A percentile compares a stretch with the other conserved stretches of the same genome.
These are phyloP conservation scores for Calonectria leucothoes DNA, from an alignment of 2,329 filamentous ascomycete species.

Conservation along the genomic window DNA sequence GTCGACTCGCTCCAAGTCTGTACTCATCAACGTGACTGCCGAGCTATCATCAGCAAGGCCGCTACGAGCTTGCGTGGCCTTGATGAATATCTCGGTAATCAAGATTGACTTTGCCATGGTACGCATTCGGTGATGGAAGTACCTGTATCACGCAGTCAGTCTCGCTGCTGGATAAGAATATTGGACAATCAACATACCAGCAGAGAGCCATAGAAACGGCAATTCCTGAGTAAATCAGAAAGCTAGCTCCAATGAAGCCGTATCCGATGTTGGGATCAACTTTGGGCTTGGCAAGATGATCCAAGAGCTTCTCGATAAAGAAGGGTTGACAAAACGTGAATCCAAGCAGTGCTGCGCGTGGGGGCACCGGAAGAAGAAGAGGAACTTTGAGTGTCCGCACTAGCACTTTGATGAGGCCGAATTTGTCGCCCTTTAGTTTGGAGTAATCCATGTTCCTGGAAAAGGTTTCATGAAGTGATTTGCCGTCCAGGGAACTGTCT, in stretches of 20 bases:
- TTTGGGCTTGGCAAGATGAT: conserved; percentile 37
- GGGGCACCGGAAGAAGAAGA: conserved; percentile 11
- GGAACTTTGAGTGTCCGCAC: not conserved
- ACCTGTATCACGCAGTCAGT: not conserved
- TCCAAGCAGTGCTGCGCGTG: conserved; percentile 18
- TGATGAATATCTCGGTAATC: conserved; percentile 43
- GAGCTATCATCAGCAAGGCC: conserved; percentile 46
- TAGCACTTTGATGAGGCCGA: conserved; percentile 1
- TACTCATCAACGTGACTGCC: conserved; percentile 57
- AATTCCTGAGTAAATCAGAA: conserved; percentile 54
- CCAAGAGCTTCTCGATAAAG: conserved; percentile 47
- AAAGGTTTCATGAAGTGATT: conserved; percentile 5
- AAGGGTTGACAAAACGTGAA: conserved; percentile 55
- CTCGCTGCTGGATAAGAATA: not conserved
- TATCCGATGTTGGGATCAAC: conserved; percentile 38
- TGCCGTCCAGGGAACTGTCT: not conserved
- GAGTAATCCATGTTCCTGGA: conserved; percentile 12
- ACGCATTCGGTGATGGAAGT: conserved; percentile 14
- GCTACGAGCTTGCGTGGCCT: conserved; percentile 40
- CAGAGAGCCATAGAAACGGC: conserved; percentile 34
- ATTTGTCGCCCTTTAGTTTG: conserved; percentile 13
- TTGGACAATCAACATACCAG: not conserved
- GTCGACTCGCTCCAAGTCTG: conserved; percentile 53
- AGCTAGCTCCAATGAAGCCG: conserved; percentile 52
- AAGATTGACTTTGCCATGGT: conserved; percentile 29